Conservation (phyloP, 257 asterid genomes). For the Fraxinus cuspidata region DNA sequence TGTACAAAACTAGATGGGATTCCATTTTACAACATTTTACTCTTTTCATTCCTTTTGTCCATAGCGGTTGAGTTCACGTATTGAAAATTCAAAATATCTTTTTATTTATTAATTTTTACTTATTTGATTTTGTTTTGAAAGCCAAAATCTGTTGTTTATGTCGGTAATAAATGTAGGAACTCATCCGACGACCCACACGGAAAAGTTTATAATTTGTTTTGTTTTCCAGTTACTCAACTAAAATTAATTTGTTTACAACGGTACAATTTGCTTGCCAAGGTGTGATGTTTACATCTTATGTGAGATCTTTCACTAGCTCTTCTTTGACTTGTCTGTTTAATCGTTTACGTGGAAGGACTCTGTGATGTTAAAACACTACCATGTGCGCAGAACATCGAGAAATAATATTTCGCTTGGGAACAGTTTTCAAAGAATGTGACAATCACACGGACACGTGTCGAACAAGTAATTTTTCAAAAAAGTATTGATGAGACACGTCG, state of each 20-base stretch:
- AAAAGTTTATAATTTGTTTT: background rate
- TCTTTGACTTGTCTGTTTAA: background rate
- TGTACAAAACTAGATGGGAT: background rate
- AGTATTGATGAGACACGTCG: too few species aligned
- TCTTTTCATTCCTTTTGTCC: background rate
- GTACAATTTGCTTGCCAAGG: background rate
- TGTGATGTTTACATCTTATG: background rate
- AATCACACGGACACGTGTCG: too few species aligned
- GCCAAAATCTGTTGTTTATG: background rate
- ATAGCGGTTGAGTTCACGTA: background rate
- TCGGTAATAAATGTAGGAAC: background rate
- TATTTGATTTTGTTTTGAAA: background rate
- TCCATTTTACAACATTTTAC: background rate
- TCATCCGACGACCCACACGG: background rate
- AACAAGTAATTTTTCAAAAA: too few species aligned
- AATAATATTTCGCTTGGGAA: background rate
- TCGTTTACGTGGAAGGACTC: background rate
- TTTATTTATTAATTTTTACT: background rate
- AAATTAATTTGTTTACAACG: background rate
- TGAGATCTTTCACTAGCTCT: background rate
- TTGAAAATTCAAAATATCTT: background rate
- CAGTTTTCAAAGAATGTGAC: background rate
- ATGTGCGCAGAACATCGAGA: background rate
- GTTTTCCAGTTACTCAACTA: background rate
- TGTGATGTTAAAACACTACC: background rate